Evolutionary conservation across 306 rosid genomes (phyloP).

Genomic region (Urtica urens): DNA sequence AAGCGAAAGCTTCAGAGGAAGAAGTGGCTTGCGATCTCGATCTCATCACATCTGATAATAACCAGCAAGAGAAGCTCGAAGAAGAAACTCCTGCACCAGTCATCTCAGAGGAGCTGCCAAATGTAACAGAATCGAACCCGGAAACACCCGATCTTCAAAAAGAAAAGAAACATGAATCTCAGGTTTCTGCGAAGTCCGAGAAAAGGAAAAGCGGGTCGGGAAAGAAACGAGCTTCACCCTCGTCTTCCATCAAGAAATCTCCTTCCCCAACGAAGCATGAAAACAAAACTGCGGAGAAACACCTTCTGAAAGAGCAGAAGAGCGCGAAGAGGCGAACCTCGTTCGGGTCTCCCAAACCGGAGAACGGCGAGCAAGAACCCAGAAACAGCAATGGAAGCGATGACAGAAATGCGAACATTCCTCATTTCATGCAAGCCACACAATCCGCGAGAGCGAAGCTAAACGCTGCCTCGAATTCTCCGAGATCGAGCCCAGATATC

Average conservation of each 20-base stretch:
- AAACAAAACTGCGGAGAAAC: conserved; percentile 48
- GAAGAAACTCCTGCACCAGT: conserved; percentile 20
- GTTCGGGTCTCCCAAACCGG: conserved; percentile 54
- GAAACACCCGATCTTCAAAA: conserved; percentile 28
- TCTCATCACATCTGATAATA: conserved; percentile 16
- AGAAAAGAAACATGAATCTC: conserved; percentile 49
- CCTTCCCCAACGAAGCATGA: conserved; percentile 45
- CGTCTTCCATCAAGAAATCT: conserved; percentile 47
- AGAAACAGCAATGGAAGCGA: conserved; percentile 34
- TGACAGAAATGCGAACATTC: conserved; percentile 50
- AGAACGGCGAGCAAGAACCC: conserved; percentile 52
- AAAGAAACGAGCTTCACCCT: conserved; percentile 27
- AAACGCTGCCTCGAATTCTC: conserved; percentile 51
- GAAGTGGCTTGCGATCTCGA: conserved; percentile 25
- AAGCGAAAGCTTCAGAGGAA: conserved; percentile 35
- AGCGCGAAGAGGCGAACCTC: conserved; percentile 62
- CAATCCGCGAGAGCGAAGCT: conserved; percentile 92
- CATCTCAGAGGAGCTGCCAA: conserved; percentile 23
- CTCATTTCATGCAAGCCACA: conserved; percentile 94
- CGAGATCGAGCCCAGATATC: conserved; percentile 88
- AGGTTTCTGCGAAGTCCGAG: conserved; percentile 54
- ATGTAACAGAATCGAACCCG: conserved; percentile 19
- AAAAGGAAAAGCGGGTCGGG: conserved; percentile 40
- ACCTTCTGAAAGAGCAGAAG: conserved; percentile 51
- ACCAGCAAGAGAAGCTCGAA: conserved; percentile 30